These are phyloP conservation scores for Saturnispora bothae DNA, from an alignment of 805 yeast species.

Conservation along the genomic window DNA sequence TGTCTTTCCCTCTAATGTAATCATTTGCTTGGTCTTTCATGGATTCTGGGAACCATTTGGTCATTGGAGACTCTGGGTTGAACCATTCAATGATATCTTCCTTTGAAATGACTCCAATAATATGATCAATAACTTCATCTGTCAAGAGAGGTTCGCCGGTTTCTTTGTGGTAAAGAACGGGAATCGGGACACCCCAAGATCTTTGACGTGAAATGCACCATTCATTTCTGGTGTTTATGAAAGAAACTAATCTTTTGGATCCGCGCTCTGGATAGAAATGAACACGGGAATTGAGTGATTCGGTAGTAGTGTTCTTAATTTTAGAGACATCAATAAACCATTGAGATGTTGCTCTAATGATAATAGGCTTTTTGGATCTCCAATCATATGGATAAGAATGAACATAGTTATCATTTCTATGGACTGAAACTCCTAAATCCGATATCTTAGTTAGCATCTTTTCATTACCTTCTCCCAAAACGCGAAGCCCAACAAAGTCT, in stretches of 20 bases:
- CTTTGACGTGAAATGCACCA: conserved; percentile 98
- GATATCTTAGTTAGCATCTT: conserved; percentile 35
- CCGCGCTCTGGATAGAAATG: conserved; percentile 70
- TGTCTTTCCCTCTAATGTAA: conserved; percentile 66
- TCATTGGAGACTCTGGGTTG: conserved; percentile 26
- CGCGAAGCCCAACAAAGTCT: conserved; percentile 44
- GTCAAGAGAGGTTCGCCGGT: conserved; percentile 59
- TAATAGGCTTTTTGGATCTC: conserved; percentile 93
- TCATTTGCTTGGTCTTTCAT: conserved; percentile 31
- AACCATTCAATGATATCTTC: conserved; percentile 82
- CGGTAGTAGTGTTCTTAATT: conserved; percentile 53
- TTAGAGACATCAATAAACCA: conserved; percentile 86
- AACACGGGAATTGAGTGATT: conserved; percentile 47
- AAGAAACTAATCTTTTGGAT: conserved; percentile 55
- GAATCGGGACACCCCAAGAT: conserved; percentile 97
- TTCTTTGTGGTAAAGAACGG: conserved; percentile 56
- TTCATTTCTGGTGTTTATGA: conserved; percentile 69
- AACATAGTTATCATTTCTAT: conserved; percentile 38
- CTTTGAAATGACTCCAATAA: conserved; percentile 44
- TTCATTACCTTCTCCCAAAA: conserved; percentile 48
- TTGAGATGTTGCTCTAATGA: conserved; percentile 90
- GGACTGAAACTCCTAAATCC: conserved; percentile 35
- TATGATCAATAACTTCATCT: conserved; percentile 42
- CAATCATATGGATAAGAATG: conserved; percentile 97
- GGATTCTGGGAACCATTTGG: conserved; percentile 64